Evolutionary conservation across 129 eudicot species (phyloP).

Genomic region (Artemisia argyi): DNA sequence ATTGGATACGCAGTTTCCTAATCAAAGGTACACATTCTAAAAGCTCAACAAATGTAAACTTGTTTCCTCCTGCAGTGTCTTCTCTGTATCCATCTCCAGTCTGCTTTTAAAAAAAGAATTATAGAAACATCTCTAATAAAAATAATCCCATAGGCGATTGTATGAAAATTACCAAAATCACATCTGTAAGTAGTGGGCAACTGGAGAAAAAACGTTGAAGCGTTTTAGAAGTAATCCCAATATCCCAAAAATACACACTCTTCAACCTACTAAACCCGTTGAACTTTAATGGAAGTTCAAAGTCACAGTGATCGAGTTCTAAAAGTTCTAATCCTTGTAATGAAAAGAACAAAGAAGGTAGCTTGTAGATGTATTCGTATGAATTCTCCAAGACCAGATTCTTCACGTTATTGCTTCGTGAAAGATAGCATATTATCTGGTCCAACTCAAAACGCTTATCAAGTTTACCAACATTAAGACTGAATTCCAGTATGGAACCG

Average conservation of each 20-base stretch:
- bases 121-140: neutral
- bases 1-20: neutral
- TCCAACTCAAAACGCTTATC: neutral
- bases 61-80: neutral
- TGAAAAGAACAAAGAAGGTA: neutral
- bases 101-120: neutral
- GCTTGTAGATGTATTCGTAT: neutral
- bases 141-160: neutral
- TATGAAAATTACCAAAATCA: neutral
- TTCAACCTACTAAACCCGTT: neutral
- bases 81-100: neutral
- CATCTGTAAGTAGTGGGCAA: neutral
- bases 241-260: neutral
- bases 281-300: neutral
- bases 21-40: neutral
- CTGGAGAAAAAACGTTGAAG: neutral
- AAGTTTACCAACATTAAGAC: neutral
- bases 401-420: neutral
- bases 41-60: neutral
- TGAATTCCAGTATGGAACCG: neutral
- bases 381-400: neutral
- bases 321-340: neutral
- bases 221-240: neutral
- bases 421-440: slow-evolving; percentile 1
- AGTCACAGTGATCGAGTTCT: neutral